Base-by-base conservation (phyloP, 108 stramenopile genomes). In the Discostella stelligeroides region DNA sequence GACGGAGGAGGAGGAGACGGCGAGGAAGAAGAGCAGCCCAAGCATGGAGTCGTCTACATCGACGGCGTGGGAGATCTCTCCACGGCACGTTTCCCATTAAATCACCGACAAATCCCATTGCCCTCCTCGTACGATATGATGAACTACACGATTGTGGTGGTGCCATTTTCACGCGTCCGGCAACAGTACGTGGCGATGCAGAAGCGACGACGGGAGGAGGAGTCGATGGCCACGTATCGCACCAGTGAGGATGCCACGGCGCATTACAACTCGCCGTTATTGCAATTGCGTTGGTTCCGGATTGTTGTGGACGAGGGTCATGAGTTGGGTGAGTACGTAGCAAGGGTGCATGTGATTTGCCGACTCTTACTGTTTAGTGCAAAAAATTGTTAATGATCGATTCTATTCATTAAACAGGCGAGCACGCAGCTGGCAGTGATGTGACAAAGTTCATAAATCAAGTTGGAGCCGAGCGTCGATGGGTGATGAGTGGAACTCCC, bases 401-500 rank as follows among this genome's bases (percentile, higher is more conserved):
- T 29, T 18, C 34, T 17, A 2, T 15, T 28, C 15, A 13, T 56
- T 1, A 17, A 28, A 1, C 9, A 56, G 55, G 55, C 24, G 60
- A 53, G 34, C 45, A 68, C 59, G 77, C 69, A 30, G 74, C 76
- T 59, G 78, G 74, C 37, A 66, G 37, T 30, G 68, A 69, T 23
- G 67, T 76, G 0, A 66, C 81, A 0, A 13, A 64, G 12, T 86
- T 82, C 54, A 69, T 93, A 41, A 73, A 88, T 49, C 66, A 86
- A 46, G 21, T 88, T 10, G 84, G 77, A 11, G 88, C 88, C 17
- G 92, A 93, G 66, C 63, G 92, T 54, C 68, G 91, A 28, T 94
- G 92, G 92, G 88, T 93, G 2, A 72, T 93, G 63, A 83, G 82
- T 24, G 92, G 92, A 6, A 93, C 92, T 17, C 92, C 92, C 0